Evolutionary conservation across 371 early-diverging fungal genomes (phyloP).

Genomic region (Mucor plumbeus): DNA sequence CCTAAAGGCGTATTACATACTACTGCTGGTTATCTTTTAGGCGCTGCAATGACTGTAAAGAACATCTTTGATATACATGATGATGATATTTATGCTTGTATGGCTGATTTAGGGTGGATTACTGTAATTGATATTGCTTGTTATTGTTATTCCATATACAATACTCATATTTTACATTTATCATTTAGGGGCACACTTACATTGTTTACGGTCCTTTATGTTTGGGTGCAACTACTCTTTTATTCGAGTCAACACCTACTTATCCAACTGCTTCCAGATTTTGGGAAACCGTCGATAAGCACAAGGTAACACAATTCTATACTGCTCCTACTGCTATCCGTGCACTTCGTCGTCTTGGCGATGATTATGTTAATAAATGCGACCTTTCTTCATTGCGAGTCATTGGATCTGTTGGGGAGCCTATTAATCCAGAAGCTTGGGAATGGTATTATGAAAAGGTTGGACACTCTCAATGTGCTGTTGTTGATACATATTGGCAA

Average conservation of each 20-base stretch:
- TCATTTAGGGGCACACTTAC: constrained; percentile 75
- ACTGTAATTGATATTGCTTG: background rate
- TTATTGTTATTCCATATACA: background rate
- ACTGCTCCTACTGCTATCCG: constrained; percentile 99
- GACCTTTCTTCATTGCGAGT: constrained; percentile 84
- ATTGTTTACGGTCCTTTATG: constrained; percentile 95
- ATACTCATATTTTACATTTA: background rate
- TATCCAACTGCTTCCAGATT: constrained; percentile 84
- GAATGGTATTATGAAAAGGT: constrained; percentile 94
- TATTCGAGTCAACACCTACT: constrained; percentile 92
- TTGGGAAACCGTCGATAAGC: constrained; percentile 86
- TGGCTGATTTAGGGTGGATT: constrained; percentile 80
- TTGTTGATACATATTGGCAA: constrained; percentile 98
- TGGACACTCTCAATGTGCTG: constrained; percentile 81
- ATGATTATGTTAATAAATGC: constrained; percentile 76
- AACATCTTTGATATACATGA: constrained; percentile 90
- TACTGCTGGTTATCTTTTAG: constrained; percentile 93
- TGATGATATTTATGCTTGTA: constrained; percentile 85
- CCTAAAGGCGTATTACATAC: constrained; percentile 93
- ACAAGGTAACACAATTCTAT: constrained; percentile 96
- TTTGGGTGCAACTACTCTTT: constrained; percentile 89
- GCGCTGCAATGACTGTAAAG: constrained; percentile 84
- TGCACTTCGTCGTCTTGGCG: constrained; percentile 86
- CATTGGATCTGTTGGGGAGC: constrained; percentile 98
- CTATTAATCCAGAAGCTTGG: constrained; percentile 99